A percentile compares a stretch with the other conserved stretches of the same genome.
These are phyloP conservation scores for Austroboletus eburneus DNA, from an alignment of 768 basidiomycete genomes.

Conservation along the genomic window DNA sequence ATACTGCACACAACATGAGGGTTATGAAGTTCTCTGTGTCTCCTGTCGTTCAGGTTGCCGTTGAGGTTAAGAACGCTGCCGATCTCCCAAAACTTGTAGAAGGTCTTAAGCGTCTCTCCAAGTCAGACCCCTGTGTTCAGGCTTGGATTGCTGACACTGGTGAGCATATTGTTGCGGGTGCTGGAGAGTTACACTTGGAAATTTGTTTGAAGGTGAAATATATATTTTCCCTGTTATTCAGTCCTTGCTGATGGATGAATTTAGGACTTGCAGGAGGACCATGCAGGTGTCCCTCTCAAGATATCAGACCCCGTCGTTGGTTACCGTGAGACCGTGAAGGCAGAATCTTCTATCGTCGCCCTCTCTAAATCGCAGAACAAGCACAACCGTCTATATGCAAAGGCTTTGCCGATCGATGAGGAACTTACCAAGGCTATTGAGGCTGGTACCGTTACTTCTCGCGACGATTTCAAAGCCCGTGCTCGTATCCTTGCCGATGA, in stretches of 20 bases:
- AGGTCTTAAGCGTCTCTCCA: slow-evolving; percentile 99
- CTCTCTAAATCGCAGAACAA: slow-evolving; percentile 99
- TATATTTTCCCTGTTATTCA: not conserved
- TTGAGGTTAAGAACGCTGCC: slow-evolving; percentile 99
- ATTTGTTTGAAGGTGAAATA: slow-evolving; percentile 90
- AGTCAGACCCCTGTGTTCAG: slow-evolving; percentile 99
- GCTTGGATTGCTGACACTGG: slow-evolving; percentile 89
- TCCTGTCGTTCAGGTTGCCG: slow-evolving; percentile 97
- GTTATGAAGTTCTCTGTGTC: slow-evolving; percentile 99
- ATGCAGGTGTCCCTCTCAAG: slow-evolving; percentile 98
- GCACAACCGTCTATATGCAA: slow-evolving; percentile 97
- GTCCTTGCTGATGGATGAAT: not conserved
- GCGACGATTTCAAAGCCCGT: slow-evolving; percentile 97
- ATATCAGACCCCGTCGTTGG: slow-evolving; percentile 97
- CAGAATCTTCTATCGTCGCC: slow-evolving; percentile 93
- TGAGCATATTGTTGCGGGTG: slow-evolving; percentile 98
- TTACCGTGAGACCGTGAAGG: slow-evolving; percentile 95
- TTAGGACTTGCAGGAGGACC: slow-evolving; percentile 98
- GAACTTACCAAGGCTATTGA: slow-evolving; percentile 94
- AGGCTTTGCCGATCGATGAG: slow-evolving; percentile 91
- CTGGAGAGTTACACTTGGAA: slow-evolving; percentile 98
- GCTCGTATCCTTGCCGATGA: slow-evolving; percentile 96
- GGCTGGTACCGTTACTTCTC: slow-evolving; percentile 72
- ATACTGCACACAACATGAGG: slow-evolving; percentile 99
- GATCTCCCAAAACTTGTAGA: slow-evolving; percentile 99